Evolutionary conservation across 331 rosid species (phyloP).

Genomic region (Stylosanthes scabra): DNA sequence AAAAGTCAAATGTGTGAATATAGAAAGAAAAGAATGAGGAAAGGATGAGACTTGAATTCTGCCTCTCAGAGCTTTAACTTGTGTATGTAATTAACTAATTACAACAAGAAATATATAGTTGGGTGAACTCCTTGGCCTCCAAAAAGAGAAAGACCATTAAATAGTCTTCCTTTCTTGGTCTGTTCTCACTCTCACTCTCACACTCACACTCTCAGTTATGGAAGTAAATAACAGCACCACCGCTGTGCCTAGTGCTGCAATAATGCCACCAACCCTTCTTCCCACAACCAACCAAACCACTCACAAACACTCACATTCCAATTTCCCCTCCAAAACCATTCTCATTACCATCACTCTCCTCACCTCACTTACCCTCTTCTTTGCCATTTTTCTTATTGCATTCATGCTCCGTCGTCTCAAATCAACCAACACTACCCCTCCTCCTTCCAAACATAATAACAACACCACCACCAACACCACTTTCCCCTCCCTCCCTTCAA

Average conservation of each 20-base stretch:
- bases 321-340: conserved; percentile 60
- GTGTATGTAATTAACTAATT: too few relatives aligned
- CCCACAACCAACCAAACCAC: conserved; percentile 34
- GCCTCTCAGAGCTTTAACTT: too few relatives aligned
- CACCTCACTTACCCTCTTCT: conserved; percentile 43
- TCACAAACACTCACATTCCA: conserved; percentile 35
- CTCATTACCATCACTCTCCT: conserved; percentile 54
- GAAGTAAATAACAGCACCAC: conserved; percentile 50
- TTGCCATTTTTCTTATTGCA: conserved; percentile 53
- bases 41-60: background rate
- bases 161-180: conserved; percentile 28
- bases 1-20: too few relatives aligned
- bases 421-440: conserved; percentile 38
- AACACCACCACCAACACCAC: conserved; percentile 32
- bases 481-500: conserved; percentile 47
- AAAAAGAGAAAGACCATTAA: conserved; percentile 26
- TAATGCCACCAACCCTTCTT: conserved; percentile 36
- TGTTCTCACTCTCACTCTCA: conserved; percentile 29
- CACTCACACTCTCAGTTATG: conserved; percentile 55
- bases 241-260: conserved; percentile 32
- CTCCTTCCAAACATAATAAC: too few relatives aligned
- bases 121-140: conserved; percentile 23
- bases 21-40: too few relatives aligned
- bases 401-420: conserved; percentile 66
- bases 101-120: too few relatives aligned